Evolutionary conservation across 75 land plant genomes (phyloP).

Genomic region (Larix kaempferi): DNA sequence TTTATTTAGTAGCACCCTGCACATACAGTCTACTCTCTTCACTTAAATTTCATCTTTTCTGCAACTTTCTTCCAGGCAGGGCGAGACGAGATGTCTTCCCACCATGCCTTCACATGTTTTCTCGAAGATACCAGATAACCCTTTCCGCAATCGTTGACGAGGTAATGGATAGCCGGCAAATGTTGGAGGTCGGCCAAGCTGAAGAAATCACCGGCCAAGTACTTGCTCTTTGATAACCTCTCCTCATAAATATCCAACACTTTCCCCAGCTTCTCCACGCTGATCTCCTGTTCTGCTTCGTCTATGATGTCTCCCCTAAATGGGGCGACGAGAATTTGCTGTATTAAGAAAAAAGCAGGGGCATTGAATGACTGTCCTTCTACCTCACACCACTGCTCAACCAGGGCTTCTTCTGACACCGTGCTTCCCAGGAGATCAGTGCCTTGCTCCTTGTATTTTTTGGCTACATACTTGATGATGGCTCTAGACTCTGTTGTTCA

Average conservation of each 20-base stretch:
- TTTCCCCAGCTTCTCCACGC: conserved; percentile 23
- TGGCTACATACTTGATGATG: conserved; percentile 25
- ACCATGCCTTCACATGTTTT: conserved; percentile 36
- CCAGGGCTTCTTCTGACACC: conserved; percentile 26
- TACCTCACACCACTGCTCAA: conserved; percentile 47
- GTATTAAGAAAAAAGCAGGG: conserved; percentile 11
- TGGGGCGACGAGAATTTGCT: conserved; percentile 10
- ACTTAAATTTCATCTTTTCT: no score
- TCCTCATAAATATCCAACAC: conserved; percentile 30
- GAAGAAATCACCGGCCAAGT: conserved; percentile 28
- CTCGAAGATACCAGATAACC: conserved; percentile 18
- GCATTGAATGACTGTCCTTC: conserved; percentile 36
- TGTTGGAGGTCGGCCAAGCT: conserved; percentile 29
- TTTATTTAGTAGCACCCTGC: no score
- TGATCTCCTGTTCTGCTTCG: conserved; percentile 5
- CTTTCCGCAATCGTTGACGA: conserved; percentile 19
- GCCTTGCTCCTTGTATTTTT: conserved; percentile 27
- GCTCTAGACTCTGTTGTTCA: conserved; percentile 38
- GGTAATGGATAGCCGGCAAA: conserved; percentile 21
- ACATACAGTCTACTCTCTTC: no score
- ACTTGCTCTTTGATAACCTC: conserved; percentile 17
- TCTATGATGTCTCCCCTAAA: conserved; percentile 8
- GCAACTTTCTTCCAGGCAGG: conserved; percentile 29
- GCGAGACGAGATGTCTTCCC: conserved; percentile 30
- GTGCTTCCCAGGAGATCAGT: conserved; percentile 25